Conservation (phyloP, 2,329 filamentous ascomycete genomes). For the Exophiala aquamarina region DNA sequence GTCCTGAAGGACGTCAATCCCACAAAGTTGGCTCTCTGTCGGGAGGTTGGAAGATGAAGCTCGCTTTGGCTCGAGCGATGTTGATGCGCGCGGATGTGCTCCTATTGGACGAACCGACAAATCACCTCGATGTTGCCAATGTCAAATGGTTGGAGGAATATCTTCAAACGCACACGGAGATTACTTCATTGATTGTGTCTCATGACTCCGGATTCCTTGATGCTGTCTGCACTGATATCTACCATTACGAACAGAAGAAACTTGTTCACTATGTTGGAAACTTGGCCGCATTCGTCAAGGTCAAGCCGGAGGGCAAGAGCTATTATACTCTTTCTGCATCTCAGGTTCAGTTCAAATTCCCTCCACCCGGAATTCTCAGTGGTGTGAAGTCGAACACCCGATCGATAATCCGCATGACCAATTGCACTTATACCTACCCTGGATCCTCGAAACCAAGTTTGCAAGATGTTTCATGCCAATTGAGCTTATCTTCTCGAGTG, state of each 20-base stretch:
- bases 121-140: conserved; percentile 95
- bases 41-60: conserved; percentile 99
- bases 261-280: conserved; percentile 59
- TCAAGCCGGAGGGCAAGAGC: conserved; percentile 91
- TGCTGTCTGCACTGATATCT: conserved; percentile 96
- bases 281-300: conserved; percentile 70
- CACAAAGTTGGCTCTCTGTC: conserved; percentile 92
- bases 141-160: conserved; percentile 96
- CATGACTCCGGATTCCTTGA: conserved; percentile 98
- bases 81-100: conserved; percentile 95
- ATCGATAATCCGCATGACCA: conserved; percentile 91
- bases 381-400: conserved; percentile 95
- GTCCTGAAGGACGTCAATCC: conserved; percentile 82
- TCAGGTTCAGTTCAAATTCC: conserved; percentile 96
- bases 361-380: conserved; percentile 86
- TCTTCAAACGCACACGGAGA: conserved; percentile 91
- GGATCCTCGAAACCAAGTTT: conserved; percentile 84
- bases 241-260: conserved; percentile 99
- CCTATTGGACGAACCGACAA: conserved; percentile 96
- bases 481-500: conserved; percentile 86
- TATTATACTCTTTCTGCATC: conserved; percentile 95
- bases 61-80: conserved; percentile 94
- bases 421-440: conserved; percentile 93
- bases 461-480: conserved; percentile 78
- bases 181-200: conserved; percentile 95